Base-by-base conservation (phyloP, 345 rosid species). In the Lepidium aucheri region DNA sequence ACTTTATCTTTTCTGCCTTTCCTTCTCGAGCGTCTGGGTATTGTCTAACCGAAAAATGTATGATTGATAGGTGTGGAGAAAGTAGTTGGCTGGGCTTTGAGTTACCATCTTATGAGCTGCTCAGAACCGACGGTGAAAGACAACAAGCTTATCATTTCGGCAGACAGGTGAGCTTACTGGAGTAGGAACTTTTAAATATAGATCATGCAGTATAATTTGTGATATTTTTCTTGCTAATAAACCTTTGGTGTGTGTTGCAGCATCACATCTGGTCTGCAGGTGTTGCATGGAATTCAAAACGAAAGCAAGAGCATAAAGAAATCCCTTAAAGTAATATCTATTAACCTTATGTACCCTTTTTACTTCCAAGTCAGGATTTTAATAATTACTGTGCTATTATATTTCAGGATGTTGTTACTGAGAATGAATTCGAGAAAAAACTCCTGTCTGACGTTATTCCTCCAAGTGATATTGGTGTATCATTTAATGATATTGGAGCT, bases 351-450 rank as follows among this genome's bases (percentile, higher is more conserved):
- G 13, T n/a, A 20, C 17, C 24, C 16, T 35, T 42, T 54, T 16
- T 4, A 15, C 41, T 43, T 54, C 17, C 15, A 43, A 12, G 39
- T 51, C 6, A 32, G 53, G 41, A 28, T 45, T 38, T 34, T 26
- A 33, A 60, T 42, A 59, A 35, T 67, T 51, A 28, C 26, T 38
- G 9, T 41, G 35, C 47, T 58, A 8, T 18, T 46, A 46, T 8
- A 64, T 74, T 64, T 33, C 80, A 93, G 99, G 97, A 94, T 74
- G 95, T 94, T 54, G 84, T 85, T 53, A 94, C 99, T 40, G 97
- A 94, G 74, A 94, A 94, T 83, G 97, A 94, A 70, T 94, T 94
- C 62, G 97, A 94, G 80, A 94, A 94, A 80, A 94, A 94, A 65
- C 96, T 94, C 70, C 84, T 94, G 54, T 86, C 80, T 2, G 99